A percentile compares a stretch with the other conserved stretches of the same genome.
These are phyloP conservation scores for Musa beccarii DNA, from an alignment of 176 grass and related monocot species.

Conservation along the genomic window DNA sequence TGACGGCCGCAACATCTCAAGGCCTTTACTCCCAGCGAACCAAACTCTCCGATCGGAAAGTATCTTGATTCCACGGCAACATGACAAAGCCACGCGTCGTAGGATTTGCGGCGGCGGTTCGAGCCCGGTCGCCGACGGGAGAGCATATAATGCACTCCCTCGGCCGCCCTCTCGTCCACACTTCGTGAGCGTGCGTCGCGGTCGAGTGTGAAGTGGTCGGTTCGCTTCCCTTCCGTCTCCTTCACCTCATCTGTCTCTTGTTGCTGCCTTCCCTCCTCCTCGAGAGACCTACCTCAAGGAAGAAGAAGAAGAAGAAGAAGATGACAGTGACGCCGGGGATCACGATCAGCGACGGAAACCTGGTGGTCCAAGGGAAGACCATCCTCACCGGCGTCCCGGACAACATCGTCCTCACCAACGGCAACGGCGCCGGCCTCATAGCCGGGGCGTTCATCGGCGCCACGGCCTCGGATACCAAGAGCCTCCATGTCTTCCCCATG, in stretches of 20 bases:
- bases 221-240: too few species aligned
- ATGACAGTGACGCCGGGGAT: constrained; percentile 66
- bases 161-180: neutral
- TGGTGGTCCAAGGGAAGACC: constrained; percentile 53
- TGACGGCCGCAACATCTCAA: too few species aligned
- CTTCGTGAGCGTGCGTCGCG: neutral
- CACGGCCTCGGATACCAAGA: constrained; percentile 39
- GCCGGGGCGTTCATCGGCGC: constrained; percentile 61
- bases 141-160: neutral
- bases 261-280: too few species aligned
- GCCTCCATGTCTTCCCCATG: constrained; percentile 61
- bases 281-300: too few species aligned
- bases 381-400: constrained; percentile 62
- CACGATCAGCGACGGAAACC: constrained; percentile 44
- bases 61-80: neutral
- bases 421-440: constrained; percentile 1
- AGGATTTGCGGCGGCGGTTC: neutral
- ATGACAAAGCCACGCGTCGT: neutral
- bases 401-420: constrained; percentile 42
- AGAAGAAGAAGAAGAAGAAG: neutral
- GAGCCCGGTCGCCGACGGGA: too few species aligned
- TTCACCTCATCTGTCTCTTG: too few species aligned
- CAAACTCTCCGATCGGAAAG: too few species aligned
- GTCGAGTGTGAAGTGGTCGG: too few species aligned
- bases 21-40: too few species aligned